Base-by-base conservation (phyloP, 2,329 filamentous ascomycete genomes). In the Scytalidium lignicola region DNA sequence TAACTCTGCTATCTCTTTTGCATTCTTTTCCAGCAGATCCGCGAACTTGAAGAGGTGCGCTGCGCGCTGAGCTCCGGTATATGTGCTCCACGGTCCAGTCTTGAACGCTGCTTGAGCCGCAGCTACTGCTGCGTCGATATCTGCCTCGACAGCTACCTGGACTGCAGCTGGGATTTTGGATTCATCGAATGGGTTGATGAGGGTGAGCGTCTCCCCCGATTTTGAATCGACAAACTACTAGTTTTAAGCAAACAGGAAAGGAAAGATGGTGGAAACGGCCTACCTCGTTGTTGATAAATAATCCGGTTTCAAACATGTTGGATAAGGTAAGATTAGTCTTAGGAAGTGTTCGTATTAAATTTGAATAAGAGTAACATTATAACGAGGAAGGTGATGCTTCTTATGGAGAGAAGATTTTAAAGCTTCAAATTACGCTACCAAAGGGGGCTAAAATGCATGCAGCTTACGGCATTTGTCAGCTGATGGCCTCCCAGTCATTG, bases 261-360 rank as follows among this genome's bases (percentile, higher is more conserved):
- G 3, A 3, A 20, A 39, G 28, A 37, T 9, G 26, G 37, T 17
- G 22, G 15, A 49, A n/a, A 15, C 7, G 5, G 5, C 32, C 22
- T 43, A 73, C 72, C 63, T 74, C 65, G 56, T 74, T 73, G 57
- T 78, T 74, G 61, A 78, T 76, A 56, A 76, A 74, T 46, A 78
- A 65, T 19, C 41, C 44, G 9, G 49, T 53, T 20, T 46, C 32
- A n/a, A 9, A 37, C 32, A 37, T 37, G 10, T 8, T n/a, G 7
- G 7, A 37, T 37, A 4, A 8, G 32, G 15, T 37, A 37, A 13
- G 15, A 37, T 7, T n/a, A 5, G 32, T n/a, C 12, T n/a, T 15
- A 15, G 12, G 32, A 37, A 37, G 7, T 9, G 10, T 37, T 9
- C n/a, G 4, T 4, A 37, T 37, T 5, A 37, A 37, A n/a, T 8